Base-by-base conservation (phyloP, 768 basidiomycete species). In the Collybia sp. region DNA sequence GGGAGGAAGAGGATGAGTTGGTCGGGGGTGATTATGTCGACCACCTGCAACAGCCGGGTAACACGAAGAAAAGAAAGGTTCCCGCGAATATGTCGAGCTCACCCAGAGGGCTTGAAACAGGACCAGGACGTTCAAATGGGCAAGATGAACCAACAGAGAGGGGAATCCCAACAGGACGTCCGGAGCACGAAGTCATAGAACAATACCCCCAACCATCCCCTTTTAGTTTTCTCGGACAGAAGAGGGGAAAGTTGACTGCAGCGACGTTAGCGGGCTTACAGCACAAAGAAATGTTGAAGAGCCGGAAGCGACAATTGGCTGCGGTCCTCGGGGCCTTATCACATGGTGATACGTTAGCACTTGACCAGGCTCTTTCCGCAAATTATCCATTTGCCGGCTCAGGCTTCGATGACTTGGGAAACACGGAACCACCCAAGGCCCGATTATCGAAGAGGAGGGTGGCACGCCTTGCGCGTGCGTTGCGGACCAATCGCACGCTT, bases 51-150 rank as follows among this genome's bases (percentile, higher is more conserved):
- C 88, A 88, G 52, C 87, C 82, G 2, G 84, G 83, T 6, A 92
- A 92, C 56, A 85, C 87, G 40, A 92, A 92, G 78, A 92, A 92
- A 68, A 75, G 89, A 40, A 92, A 92, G 61, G 88, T 92, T 2
- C 89, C 90, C 1, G 76, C 79, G 32, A 83, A 87, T 60, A 71
- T 73, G 44, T 73, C 71, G 37, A 74, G 76, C 46, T 70, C 73
- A 34, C 69, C 72, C 33, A 69, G 70, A 11, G 72, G 64, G 17
- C 71, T n/a, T 18, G 35, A 10, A 71, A 42, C 72, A 73, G 42
- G 77, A 75, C 49, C 54, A 53, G 11, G 58, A 41, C 16, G 50
- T 40, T 20, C 54, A 30, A 53, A 54, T 20, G 53, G 43, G 3
- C 60, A 65, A 41, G 63, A 61, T 30, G 63, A 61, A 42, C 54